phyloP scores from a whole-genome alignment of 2,329 filamentous ascomycete species.

The Epicoccum nigrum region DNA sequence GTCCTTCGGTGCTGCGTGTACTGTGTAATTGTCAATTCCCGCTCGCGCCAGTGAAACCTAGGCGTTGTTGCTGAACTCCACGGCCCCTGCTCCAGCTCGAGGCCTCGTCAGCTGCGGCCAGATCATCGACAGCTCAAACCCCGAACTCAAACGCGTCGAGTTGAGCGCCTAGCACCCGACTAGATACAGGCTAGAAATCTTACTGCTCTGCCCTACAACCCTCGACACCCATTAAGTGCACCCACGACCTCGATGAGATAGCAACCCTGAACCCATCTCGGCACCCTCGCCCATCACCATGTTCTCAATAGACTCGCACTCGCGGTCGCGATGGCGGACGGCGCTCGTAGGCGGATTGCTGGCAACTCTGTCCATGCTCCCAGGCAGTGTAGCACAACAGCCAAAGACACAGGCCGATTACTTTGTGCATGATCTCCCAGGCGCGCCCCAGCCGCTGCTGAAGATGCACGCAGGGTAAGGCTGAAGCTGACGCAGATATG shows the following conservation, averaged over 20 bases:
- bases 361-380: constrained; percentile 41
- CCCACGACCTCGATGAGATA: constrained; percentile 42
- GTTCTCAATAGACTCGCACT: constrained; percentile 33
- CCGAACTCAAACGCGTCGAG: constrained; percentile 16
- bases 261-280: constrained; percentile 34
- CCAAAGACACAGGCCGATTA: constrained; percentile 78
- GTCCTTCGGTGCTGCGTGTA: background rate
- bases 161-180: constrained; percentile 14
- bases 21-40: background rate
- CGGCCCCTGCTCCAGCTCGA: constrained; percentile 15
- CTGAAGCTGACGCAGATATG: background rate
- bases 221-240: background rate
- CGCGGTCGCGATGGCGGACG: constrained; percentile 42
- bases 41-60: constrained; percentile 1
- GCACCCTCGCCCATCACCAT: constrained; percentile 26
- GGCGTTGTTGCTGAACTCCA: constrained; percentile 3
- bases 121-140: constrained; percentile 29
- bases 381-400: constrained; percentile 50
- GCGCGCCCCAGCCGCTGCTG: constrained; percentile 77
- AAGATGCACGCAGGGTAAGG: constrained; percentile 98
- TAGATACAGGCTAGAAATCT: constrained; percentile 1
- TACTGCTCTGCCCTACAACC: background rate
- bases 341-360: constrained; percentile 41
- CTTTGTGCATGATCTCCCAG: constrained; percentile 84
- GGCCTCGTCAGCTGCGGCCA: constrained; percentile 41